phyloP scores from a whole-genome alignment of 2,329 filamentous ascomycete species.

The Arthrobotrys conoides region DNA sequence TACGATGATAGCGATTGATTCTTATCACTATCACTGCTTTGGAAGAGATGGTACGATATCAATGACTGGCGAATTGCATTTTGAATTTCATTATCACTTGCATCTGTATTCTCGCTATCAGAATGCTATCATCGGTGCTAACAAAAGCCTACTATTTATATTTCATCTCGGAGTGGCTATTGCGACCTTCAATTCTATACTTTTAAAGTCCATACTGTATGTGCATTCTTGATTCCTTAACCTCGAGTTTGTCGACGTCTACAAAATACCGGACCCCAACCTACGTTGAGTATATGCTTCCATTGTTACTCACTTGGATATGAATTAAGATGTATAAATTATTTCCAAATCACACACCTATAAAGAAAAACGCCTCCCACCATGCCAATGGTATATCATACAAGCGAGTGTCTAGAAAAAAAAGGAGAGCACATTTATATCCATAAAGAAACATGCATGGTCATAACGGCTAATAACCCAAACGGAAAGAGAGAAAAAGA shows the following conservation, averaged over 20 bases:
- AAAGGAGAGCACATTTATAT: conserved; percentile 16
- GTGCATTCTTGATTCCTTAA: too few relatives aligned
- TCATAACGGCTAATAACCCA: conserved; percentile 4
- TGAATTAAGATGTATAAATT: conserved; percentile 4
- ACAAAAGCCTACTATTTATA: too few relatives aligned
- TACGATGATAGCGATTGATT: conserved; percentile 53
- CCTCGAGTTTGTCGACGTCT: too few relatives aligned
- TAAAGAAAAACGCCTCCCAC: conserved; percentile 44
- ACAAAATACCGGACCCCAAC: too few relatives aligned
- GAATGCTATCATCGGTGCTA: background rate
- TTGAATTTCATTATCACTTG: background rate
- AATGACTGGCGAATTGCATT: background rate
- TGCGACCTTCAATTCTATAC: too few relatives aligned
- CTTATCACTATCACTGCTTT: background rate
- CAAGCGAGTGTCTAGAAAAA: conserved; percentile 49
- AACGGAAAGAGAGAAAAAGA: background rate
- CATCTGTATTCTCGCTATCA: conserved; percentile 7
- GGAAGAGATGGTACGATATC: background rate
- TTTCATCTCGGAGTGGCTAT: too few relatives aligned
- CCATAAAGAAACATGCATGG: background rate
- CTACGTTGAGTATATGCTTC: background rate
- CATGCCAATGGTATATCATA: conserved; percentile 54
- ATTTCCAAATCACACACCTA: conserved; percentile 7
- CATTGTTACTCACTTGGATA: background rate
- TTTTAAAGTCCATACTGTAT: too few relatives aligned